Evolutionary conservation across 208 protist species (phyloP).

Genomic region (Leishmania aethiopica): DNA sequence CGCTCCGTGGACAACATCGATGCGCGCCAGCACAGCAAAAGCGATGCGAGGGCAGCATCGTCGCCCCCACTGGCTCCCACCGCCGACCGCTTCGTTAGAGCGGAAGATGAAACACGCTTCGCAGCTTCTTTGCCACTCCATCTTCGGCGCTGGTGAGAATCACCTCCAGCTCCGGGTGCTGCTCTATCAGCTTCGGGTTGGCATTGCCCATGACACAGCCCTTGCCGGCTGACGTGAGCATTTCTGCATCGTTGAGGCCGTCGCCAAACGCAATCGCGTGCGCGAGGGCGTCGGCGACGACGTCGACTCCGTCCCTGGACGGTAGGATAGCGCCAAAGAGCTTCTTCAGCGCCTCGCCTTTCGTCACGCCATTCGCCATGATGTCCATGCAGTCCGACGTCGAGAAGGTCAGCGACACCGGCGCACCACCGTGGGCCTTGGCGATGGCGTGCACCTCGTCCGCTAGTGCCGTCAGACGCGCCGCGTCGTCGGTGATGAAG

Average conservation of each 20-base stretch:
- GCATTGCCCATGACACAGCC: constrained; percentile 64
- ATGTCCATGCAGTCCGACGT: constrained; percentile 42
- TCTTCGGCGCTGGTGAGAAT: constrained; percentile 47
- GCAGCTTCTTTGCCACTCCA: constrained; percentile 52
- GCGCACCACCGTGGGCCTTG: constrained; percentile 1
- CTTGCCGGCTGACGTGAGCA: constrained; percentile 46
- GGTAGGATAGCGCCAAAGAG: constrained; percentile 27
- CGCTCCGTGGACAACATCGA: background rate
- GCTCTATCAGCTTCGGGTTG: constrained; percentile 37
- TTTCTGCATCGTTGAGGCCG: constrained; percentile 58
- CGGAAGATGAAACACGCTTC: constrained; percentile 36
- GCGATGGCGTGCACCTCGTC: constrained; percentile 24
- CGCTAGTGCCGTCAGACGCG: constrained; percentile 11
- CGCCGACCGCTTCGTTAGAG: background rate
- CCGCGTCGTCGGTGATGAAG: constrained; percentile 36
- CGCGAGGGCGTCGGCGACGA: constrained; percentile 21
- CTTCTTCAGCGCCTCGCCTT: constrained; percentile 31
- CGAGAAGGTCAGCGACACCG: constrained; percentile 39
- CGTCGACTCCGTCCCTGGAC: constrained; percentile 11
- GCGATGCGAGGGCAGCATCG: background rate
- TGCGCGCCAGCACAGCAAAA: background rate
- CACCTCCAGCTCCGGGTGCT: constrained; percentile 46
- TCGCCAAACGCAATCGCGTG: constrained; percentile 65
- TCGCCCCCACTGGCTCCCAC: background rate
- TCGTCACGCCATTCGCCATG: constrained; percentile 38